A percentile compares a stretch with the other conserved stretches of the same genome.
Evolutionary conservation across 2,329 filamentous ascomycete genomes (phyloP).

Genomic region (Fusarium setosum): DNA sequence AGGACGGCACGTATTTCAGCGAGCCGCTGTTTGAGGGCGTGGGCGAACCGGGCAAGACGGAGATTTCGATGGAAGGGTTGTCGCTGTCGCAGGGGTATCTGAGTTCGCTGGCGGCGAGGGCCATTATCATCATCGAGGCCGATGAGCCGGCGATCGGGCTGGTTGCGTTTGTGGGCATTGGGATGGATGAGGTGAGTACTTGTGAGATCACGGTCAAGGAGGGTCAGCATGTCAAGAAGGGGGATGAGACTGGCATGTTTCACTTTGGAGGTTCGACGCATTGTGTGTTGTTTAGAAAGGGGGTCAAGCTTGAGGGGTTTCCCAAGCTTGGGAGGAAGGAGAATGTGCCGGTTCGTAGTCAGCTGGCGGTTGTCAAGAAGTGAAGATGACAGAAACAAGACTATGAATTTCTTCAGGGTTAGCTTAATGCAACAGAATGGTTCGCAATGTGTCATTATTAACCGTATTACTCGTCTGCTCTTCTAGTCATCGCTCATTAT

Average conservation of each 20-base stretch:
- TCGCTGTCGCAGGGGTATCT: conserved; percentile 73
- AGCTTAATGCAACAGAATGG: not conserved
- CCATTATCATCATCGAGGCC: conserved; percentile 76
- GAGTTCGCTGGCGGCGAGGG: conserved; percentile 74
- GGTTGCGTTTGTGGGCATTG: conserved; percentile 76
- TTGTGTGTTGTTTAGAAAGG: conserved; percentile 73
- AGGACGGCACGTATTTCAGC: conserved; percentile 76
- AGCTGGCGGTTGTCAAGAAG: conserved; percentile 48
- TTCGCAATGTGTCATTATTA: no score
- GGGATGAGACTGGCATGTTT: conserved; percentile 81
- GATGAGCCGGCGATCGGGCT: conserved; percentile 75
- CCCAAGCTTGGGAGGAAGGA: conserved; percentile 48
- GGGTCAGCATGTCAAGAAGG: conserved; percentile 75
- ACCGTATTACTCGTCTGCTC: not conserved
- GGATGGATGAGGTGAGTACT: conserved; percentile 81
- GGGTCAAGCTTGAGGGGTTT: conserved; percentile 59
- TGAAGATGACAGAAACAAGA: not conserved
- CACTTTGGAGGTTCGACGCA: conserved; percentile 82
- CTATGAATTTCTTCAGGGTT: not conserved
- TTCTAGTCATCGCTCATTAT: conserved; percentile 24
- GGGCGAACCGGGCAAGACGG: conserved; percentile 42
- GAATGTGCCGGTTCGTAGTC: conserved; percentile 54
- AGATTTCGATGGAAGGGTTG: conserved; percentile 56
- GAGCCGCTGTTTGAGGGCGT: conserved; percentile 59
- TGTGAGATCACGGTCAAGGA: conserved; percentile 77